These are phyloP conservation scores for Coniochaeta hoffmannii DNA, from an alignment of 2,329 filamentous ascomycete genomes.

Conservation along the genomic window DNA sequence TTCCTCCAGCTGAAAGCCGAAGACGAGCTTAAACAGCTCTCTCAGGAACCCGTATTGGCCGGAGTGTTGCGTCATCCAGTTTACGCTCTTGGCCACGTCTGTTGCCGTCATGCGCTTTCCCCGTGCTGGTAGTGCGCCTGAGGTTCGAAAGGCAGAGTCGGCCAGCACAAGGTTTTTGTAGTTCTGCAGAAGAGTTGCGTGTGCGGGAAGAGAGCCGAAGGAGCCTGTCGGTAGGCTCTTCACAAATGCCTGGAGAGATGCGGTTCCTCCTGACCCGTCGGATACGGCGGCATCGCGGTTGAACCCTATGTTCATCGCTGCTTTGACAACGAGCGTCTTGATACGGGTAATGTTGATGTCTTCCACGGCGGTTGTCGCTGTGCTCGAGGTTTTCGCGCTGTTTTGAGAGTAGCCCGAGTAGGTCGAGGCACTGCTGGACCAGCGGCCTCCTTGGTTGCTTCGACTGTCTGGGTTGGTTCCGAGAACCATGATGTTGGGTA, in stretches of 20 bases:
- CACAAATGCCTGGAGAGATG: slow-evolving; percentile 65
- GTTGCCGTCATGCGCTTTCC: slow-evolving; percentile 56
- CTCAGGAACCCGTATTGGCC: slow-evolving; percentile 71
- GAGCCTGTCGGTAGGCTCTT: slow-evolving; percentile 67
- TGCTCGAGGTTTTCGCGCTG: slow-evolving; percentile 59
- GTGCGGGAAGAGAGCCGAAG: slow-evolving; percentile 67
- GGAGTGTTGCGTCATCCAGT: slow-evolving; percentile 62
- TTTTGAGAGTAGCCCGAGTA: slow-evolving; percentile 73
- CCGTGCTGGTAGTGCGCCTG: slow-evolving; percentile 44
- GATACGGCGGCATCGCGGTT: slow-evolving; percentile 47
- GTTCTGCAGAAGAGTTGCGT: slow-evolving; percentile 63
- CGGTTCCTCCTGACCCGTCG: slow-evolving; percentile 35
- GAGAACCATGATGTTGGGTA: slow-evolving; percentile 83
- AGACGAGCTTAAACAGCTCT: slow-evolving; percentile 78
- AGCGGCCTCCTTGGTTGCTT: slow-evolving; percentile 47
- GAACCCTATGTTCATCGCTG: slow-evolving; percentile 79
- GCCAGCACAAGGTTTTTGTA: slow-evolving; percentile 75
- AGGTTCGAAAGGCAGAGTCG: slow-evolving; percentile 59
- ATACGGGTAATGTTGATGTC: slow-evolving; percentile 71
- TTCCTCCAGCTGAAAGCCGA: slow-evolving; percentile 77
- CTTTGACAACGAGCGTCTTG: slow-evolving; percentile 74
- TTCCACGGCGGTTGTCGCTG: slow-evolving; percentile 65
- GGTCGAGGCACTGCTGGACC: slow-evolving; percentile 76
- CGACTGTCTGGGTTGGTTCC: slow-evolving; percentile 56
- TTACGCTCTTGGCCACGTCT: slow-evolving; percentile 76